Base-by-base conservation (phyloP, 768 basidiomycete species). In the Amyloporia xantha region DNA sequence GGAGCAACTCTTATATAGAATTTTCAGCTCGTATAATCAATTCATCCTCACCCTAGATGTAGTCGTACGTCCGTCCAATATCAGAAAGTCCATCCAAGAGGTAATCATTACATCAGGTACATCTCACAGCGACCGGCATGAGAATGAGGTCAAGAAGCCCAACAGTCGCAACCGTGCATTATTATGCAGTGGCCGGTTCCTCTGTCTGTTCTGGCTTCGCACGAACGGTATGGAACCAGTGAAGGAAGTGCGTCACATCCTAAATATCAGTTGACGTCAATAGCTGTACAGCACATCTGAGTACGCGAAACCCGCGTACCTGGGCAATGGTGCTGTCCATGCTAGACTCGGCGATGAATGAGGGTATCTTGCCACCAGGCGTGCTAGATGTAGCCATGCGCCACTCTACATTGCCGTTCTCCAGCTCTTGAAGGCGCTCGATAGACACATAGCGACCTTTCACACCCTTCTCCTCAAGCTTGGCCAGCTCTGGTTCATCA, bases 351-450 rank as follows among this genome's bases (percentile, higher is more conserved):
- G 75, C 75, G 50, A 89, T 49, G 53, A 83, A 85, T 13, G 69
- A 66, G 1, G 86, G 86, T 38, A 89, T 81, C 45, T 62, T 73
- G 20, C 87, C 87, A 21, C 84, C 85, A 11, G 84, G 78, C 2
- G 76, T 78, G 55, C 82, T 83, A 21, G 83, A 81, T 2, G 84
- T 86, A 2, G 86, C 86, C 86, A 90, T 87, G 35, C 78, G 71
- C 86, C 86, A 90, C 63, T 88, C 85, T 11, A 79, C 76, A 41
- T 65, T 75, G 43, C 82, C 87, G 52, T 77, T 68, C 17, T 76
- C 76, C 35, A 82, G 73, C 62, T 84, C 83, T 37, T 68, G 63
- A 45, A 91, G 57, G 25, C 75, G 73, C 64, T 90, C 88, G 3
- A 85, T 80, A 55, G 80, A 78, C 33, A 77, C 79, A 59, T 89